These are phyloP conservation scores for Pleurotus tuoliensis DNA, from an alignment of 768 basidiomycete species.

Conservation along the genomic window DNA sequence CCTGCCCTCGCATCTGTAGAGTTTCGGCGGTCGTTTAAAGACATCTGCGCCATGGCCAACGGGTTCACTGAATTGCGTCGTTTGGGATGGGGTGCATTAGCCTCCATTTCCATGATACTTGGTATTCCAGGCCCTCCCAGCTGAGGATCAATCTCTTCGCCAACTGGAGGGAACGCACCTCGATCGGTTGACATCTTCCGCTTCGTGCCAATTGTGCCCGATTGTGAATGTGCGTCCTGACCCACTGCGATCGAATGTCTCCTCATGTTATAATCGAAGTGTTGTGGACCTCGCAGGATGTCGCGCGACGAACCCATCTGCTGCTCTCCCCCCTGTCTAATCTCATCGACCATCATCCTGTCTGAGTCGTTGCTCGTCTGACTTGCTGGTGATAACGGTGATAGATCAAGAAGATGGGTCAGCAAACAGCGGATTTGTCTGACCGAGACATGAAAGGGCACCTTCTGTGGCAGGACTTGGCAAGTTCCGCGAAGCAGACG, in stretches of 20 bases:
- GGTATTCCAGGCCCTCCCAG: constrained; percentile 67
- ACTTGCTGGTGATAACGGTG: constrained; percentile 16
- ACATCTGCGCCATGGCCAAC: constrained; percentile 68
- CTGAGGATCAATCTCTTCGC: constrained; percentile 64
- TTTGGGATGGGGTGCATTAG: constrained; percentile 71
- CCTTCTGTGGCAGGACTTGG: constrained; percentile 6
- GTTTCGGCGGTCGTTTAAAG: constrained; percentile 73
- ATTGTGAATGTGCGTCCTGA: constrained; percentile 39
- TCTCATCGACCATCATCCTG: constrained; percentile 22
- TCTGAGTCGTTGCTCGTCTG: constrained; percentile 15
- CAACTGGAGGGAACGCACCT: constrained; percentile 41
- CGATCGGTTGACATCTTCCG: constrained; percentile 80
- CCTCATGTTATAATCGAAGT: constrained; percentile 68
- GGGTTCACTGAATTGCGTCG: constrained; percentile 84
- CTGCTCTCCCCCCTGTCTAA: constrained; percentile 27
- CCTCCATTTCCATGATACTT: constrained; percentile 50
- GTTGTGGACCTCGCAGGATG: constrained; percentile 36
- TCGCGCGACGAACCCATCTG: constrained; percentile 16
- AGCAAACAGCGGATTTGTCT: constrained; percentile 6
- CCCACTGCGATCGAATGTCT: constrained; percentile 69
- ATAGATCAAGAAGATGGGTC: constrained; percentile 14
- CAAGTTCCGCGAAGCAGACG: constrained; percentile 2
- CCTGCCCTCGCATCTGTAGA: constrained; percentile 64
- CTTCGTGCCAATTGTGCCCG: constrained; percentile 56
- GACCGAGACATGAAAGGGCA: not conserved